Evolutionary conservation across 768 basidiomycete species (phyloP).

Genomic region (Auriscalpium vulgare): DNA sequence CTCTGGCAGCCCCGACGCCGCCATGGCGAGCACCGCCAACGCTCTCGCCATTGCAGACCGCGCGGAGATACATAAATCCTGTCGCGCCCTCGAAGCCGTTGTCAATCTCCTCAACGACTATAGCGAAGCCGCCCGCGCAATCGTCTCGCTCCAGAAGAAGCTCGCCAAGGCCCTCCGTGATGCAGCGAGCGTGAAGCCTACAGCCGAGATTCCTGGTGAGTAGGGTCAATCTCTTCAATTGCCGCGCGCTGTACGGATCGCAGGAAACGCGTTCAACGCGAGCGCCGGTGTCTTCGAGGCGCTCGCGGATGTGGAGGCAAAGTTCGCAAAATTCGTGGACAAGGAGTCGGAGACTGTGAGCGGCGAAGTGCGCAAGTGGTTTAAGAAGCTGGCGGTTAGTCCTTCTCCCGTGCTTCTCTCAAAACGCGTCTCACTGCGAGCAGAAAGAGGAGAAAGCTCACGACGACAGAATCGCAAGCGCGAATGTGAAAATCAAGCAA

Average conservation of each 20-base stretch:
- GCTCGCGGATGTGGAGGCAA: constrained; percentile 61
- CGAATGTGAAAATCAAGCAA: constrained; percentile 70
- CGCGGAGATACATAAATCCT: constrained; percentile 70
- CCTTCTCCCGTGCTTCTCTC: background rate
- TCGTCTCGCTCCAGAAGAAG: constrained; percentile 66
- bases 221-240: background rate
- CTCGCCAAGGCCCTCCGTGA: constrained; percentile 65
- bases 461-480: constrained; percentile 58
- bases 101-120: constrained; percentile 66
- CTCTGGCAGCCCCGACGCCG: no score
- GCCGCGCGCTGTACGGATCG: background rate
- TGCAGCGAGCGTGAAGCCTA: constrained; percentile 50
- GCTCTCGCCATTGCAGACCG: constrained; percentile 43
- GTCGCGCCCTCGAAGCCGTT: constrained; percentile 65
- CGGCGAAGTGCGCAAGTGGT: constrained; percentile 74
- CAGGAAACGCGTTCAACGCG: constrained; percentile 62
- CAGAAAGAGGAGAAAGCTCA: constrained; percentile 79
- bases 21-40: constrained; percentile 12
- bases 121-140: constrained; percentile 57
- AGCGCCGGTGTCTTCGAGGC: constrained; percentile 63
- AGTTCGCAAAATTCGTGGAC: constrained; percentile 67
- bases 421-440: background rate
- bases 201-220: constrained; percentile 56
- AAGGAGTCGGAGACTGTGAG: constrained; percentile 63
- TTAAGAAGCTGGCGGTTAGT: constrained; percentile 74